Evolutionary conservation across 306 rosid species (phyloP).

Genomic region (Morella rubra): DNA sequence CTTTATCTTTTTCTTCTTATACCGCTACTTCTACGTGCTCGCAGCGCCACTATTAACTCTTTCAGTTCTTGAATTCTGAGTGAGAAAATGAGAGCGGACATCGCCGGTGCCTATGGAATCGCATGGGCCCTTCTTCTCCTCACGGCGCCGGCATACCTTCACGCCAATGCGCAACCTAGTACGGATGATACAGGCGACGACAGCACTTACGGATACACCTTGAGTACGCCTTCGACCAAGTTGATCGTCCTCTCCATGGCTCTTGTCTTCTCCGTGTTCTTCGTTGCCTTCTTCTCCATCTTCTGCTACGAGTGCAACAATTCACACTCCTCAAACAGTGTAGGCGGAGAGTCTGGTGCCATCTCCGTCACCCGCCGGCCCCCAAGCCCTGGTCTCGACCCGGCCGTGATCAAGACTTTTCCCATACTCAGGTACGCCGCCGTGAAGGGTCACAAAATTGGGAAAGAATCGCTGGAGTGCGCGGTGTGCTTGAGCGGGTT

Average conservation of each 20-base stretch:
- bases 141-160: not conserved
- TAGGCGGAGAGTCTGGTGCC: too few relatives aligned
- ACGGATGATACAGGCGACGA: not conserved
- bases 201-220: not conserved
- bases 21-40: too few relatives aligned
- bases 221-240: not conserved
- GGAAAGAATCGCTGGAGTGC: conserved; percentile 57
- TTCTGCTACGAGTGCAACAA: not conserved
- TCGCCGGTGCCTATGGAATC: not conserved
- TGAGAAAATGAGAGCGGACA: not conserved
- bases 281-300: not conserved
- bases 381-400: conserved; percentile 43
- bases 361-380: not conserved
- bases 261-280: not conserved
- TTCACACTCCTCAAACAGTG: not conserved
- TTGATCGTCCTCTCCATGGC: not conserved
- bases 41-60: too few relatives aligned
- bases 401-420: conserved; percentile 41
- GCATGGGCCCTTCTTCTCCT: not conserved
- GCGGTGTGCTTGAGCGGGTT: conserved; percentile 74
- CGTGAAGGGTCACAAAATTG: conserved; percentile 53
- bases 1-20: too few relatives aligned
- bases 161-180: not conserved
- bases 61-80: not conserved
- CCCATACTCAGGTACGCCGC: conserved; percentile 59